These are phyloP conservation scores for Aureobasidium sp. DNA, from an alignment of 2,329 filamentous ascomycete species.

Conservation along the genomic window DNA sequence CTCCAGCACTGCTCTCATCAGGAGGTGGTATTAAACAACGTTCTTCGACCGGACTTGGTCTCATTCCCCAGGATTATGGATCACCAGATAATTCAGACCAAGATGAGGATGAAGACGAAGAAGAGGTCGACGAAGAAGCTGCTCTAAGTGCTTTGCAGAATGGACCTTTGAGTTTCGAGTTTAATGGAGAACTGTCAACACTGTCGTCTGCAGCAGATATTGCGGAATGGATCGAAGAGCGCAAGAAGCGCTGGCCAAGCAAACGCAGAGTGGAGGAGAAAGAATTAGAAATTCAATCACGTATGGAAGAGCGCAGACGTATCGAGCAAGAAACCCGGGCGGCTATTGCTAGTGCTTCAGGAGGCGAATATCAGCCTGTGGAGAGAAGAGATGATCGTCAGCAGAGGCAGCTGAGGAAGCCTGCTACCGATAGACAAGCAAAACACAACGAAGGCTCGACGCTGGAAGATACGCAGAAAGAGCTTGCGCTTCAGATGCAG, in stretches of 20 bases:
- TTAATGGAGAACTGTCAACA: constrained; percentile 48
- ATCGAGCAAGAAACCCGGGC: constrained; percentile 24
- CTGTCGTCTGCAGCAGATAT: constrained; percentile 59
- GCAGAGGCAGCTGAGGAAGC: neutral
- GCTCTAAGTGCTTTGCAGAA: constrained; percentile 20
- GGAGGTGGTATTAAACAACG: constrained; percentile 53
- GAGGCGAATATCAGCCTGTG: constrained; percentile 1
- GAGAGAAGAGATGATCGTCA: neutral
- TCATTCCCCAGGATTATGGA: constrained; percentile 46
- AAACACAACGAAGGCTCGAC: neutral
- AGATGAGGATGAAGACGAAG: constrained; percentile 45
- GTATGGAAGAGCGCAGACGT: constrained; percentile 22
- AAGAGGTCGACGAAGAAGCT: constrained; percentile 65
- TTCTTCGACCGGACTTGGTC: constrained; percentile 63
- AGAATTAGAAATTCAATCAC: constrained; percentile 17
- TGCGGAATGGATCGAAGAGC: constrained; percentile 71
- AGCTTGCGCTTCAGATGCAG: constrained; percentile 18
- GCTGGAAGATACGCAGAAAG: constrained; percentile 18
- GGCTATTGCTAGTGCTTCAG: constrained; percentile 11
- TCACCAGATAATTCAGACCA: constrained; percentile 18
- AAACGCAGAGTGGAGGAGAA: constrained; percentile 59
- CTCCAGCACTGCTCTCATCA: constrained; percentile 15
- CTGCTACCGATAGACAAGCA: neutral
- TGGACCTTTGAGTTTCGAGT: constrained; percentile 43
- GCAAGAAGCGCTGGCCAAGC: constrained; percentile 74